Percentiles rank a stretch among this genome's conserved stretches.
Conservation (phyloP, 352 stramenopile species). For the Phytophthora hibernalis region DNA sequence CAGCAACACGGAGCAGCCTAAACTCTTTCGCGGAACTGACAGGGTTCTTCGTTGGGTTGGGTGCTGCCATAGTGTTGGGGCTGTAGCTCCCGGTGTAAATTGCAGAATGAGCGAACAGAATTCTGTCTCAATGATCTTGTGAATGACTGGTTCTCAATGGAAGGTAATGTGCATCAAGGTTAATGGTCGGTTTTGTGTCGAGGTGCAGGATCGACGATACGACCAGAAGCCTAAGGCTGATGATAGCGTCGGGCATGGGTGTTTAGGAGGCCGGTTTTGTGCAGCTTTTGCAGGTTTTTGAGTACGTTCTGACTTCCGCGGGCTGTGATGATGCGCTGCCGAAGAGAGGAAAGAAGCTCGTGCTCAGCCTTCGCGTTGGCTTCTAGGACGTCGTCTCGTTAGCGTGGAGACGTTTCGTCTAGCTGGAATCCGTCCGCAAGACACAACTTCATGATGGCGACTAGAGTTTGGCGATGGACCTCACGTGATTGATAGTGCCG, state of each 20-base stretch:
- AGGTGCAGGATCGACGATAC: background rate
- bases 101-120: background rate
- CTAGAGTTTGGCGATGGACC: background rate
- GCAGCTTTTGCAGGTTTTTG: slow-evolving; percentile 16
- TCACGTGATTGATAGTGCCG: too few relatives aligned
- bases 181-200: background rate
- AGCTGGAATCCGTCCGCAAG: background rate
- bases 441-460: slow-evolving; percentile 1
- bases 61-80: background rate
- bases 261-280: slow-evolving; percentile 7
- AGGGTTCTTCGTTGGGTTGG: slow-evolving; percentile 12
- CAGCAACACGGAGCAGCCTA: slow-evolving; percentile 12
- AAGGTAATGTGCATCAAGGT: background rate
- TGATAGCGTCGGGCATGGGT: background rate
- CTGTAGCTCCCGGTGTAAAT: background rate
- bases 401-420: background rate
- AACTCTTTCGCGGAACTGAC: slow-evolving; percentile 21
- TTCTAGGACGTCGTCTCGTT: too few relatives aligned
- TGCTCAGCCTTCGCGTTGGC: background rate
- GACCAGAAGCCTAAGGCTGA: background rate
- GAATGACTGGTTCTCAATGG: too few relatives aligned
- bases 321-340: too few relatives aligned
- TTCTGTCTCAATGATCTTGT: too few relatives aligned
- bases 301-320: slow-evolving; percentile 11
- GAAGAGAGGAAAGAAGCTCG: slow-evolving; percentile 3